phyloP scores from a whole-genome alignment of 208 protist genomes.

The Trypanosoma vivax region DNA sequence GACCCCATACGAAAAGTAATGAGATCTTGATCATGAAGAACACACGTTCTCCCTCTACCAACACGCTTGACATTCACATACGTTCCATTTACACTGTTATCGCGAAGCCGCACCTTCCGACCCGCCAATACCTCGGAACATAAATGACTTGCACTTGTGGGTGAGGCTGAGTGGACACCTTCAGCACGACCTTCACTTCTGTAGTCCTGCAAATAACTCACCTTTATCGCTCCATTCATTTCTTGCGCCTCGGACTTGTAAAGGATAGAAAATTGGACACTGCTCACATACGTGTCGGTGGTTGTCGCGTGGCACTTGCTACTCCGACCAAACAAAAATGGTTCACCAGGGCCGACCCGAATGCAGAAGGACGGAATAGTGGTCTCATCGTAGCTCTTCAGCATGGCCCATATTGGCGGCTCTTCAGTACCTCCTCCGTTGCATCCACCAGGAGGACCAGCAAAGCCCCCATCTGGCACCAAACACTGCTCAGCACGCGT shows the following conservation, averaged over 20 bases:
- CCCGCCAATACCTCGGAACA: neutral
- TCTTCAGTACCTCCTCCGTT: constrained; percentile 2
- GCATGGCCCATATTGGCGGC: constrained; percentile 52
- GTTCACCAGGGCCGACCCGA: constrained; percentile 32
- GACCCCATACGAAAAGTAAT: constrained; percentile 83
- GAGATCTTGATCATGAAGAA: constrained; percentile 64
- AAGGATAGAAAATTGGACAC: constrained; percentile 80
- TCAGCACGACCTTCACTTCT: constrained; percentile 1
- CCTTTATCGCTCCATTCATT: too few species aligned
- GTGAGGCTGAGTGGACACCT: constrained; percentile 11
- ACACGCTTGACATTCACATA: constrained; percentile 87
- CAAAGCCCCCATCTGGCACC: neutral
- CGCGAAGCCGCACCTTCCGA: constrained; percentile 39
- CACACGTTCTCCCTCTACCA: constrained; percentile 62
- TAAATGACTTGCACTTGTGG: neutral
- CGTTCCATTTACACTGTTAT: constrained; percentile 82
- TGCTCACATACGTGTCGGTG: constrained; percentile 74
- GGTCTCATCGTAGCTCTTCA: constrained; percentile 65
- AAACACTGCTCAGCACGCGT: constrained; percentile 9
- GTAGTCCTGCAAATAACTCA: too few species aligned
- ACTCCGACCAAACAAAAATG: constrained; percentile 79
- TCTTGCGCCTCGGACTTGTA: too few species aligned
- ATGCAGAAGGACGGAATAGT: constrained; percentile 70
- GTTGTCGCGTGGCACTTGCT: constrained; percentile 72
- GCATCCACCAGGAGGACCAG: neutral